phyloP scores from a whole-genome alignment of 1,284 basidiomycete species.

The Stygiomarasmius scandens region DNA sequence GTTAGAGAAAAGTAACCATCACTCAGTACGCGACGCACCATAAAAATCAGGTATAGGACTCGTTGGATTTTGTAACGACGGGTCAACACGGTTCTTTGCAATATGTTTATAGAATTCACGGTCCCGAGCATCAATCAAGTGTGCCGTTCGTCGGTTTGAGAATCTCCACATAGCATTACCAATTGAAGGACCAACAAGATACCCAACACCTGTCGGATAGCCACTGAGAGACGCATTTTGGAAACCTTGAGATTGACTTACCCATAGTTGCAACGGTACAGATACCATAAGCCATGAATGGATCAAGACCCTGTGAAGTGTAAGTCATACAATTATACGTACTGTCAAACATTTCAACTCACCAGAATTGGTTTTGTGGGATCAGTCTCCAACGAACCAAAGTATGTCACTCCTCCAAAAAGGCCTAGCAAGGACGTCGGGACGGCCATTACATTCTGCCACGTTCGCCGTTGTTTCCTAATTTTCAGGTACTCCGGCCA shows the following conservation, averaged over 20 bases:
- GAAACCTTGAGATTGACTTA: slow-evolving; percentile 34
- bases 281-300: slow-evolving; percentile 82
- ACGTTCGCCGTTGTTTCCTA: slow-evolving; percentile 69
- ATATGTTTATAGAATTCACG: slow-evolving; percentile 82
- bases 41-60: slow-evolving; percentile 92
- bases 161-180: slow-evolving; percentile 78
- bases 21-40: slow-evolving; percentile 49
- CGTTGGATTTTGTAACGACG: slow-evolving; percentile 80
- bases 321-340: not conserved
- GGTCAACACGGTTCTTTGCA: slow-evolving; percentile 86
- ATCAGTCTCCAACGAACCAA: slow-evolving; percentile 80
- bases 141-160: slow-evolving; percentile 71
- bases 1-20: slow-evolving; percentile 7
- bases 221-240: slow-evolving; percentile 8
- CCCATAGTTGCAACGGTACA: slow-evolving; percentile 78
- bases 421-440: slow-evolving; percentile 76
- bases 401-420: slow-evolving; percentile 73
- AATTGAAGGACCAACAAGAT: slow-evolving; percentile 79
- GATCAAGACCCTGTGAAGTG: slow-evolving; percentile 72
- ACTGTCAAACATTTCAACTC: not conserved
- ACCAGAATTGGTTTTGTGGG: slow-evolving; percentile 69
- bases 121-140: slow-evolving; percentile 80
- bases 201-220: slow-evolving; percentile 65
- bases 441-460: slow-evolving; percentile 76
- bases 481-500: slow-evolving; percentile 85